Conservation (phyloP, 2,329 filamentous ascomycete genomes). For the Fusarium sp. region DNA sequence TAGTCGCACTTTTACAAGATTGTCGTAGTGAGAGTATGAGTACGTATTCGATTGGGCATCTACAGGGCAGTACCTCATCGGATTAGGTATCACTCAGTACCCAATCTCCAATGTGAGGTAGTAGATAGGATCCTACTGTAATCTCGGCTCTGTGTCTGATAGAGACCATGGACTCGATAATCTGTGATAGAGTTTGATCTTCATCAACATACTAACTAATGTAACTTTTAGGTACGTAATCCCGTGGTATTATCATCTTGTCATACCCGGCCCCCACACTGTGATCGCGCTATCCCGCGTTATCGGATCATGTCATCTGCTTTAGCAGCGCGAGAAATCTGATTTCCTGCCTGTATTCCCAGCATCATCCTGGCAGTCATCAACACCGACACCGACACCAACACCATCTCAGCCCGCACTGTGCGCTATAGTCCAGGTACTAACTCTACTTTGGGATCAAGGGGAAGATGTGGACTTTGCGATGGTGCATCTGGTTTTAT, state of each 20-base stretch:
- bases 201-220: background rate
- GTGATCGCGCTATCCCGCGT: conserved; percentile 36
- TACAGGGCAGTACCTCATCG: background rate
- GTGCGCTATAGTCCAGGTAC: background rate
- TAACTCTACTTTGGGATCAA: background rate
- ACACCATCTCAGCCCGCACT: background rate
- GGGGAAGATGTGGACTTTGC: background rate
- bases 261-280: conserved; percentile 30
- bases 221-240: background rate
- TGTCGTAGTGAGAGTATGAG: background rate
- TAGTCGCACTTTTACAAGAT: background rate
- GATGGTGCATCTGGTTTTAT: background rate
- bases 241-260: background rate
- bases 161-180: background rate
- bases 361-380: conserved; percentile 25
- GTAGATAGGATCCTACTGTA: background rate
- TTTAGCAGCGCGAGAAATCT: conserved; percentile 5
- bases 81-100: background rate
- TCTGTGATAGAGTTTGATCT: background rate
- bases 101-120: background rate
- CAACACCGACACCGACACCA: background rate
- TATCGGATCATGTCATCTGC: conserved; percentile 24
- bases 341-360: background rate
- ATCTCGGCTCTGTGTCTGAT: background rate
- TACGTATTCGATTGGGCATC: conserved; percentile 8